Conservation (phyloP, 345 rosid genomes). For the Salix brachista region DNA sequence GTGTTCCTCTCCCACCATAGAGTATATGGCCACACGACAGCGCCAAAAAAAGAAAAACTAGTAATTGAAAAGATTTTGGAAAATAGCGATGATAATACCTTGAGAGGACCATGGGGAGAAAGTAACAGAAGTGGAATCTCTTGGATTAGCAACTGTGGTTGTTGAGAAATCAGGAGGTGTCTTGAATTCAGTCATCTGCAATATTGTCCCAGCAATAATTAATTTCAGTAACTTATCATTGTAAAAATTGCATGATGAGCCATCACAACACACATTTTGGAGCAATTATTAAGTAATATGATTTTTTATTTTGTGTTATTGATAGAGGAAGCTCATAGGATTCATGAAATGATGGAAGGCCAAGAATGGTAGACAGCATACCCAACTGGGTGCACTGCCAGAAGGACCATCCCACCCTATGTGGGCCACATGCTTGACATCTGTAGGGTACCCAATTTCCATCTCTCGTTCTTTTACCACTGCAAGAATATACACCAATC, state of each 20-base stretch:
- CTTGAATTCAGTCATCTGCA: slow-evolving; percentile 86
- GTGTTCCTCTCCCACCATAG: not conserved
- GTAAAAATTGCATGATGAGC: not conserved
- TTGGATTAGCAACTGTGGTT: slow-evolving; percentile 43
- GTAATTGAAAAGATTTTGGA: not conserved
- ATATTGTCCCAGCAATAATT: slow-evolving; percentile 9
- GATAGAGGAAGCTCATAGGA: not conserved
- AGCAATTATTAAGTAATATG: not conserved
- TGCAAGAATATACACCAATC: slow-evolving; percentile 13
- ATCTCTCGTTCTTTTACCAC: slow-evolving; percentile 73
- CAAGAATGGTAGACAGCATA: slow-evolving; percentile 26
- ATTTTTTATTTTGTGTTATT: not conserved
- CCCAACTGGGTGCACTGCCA: slow-evolving; percentile 82
- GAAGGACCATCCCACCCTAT: slow-evolving; percentile 83
- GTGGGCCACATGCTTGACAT: slow-evolving; percentile 92
- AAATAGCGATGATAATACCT: slow-evolving; percentile 30
- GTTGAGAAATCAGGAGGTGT: slow-evolving; percentile 62
- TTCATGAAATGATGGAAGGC: not conserved
- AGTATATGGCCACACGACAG: not conserved
- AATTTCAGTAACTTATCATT: not conserved
- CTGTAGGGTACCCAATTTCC: slow-evolving; percentile 93
- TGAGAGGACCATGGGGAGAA: slow-evolving; percentile 68
- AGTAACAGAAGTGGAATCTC: slow-evolving; percentile 47
- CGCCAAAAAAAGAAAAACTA: not conserved
- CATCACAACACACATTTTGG: not conserved